These are phyloP conservation scores for Penicillium paneum DNA, from an alignment of 2,329 filamentous ascomycete species.

Conservation along the genomic window DNA sequence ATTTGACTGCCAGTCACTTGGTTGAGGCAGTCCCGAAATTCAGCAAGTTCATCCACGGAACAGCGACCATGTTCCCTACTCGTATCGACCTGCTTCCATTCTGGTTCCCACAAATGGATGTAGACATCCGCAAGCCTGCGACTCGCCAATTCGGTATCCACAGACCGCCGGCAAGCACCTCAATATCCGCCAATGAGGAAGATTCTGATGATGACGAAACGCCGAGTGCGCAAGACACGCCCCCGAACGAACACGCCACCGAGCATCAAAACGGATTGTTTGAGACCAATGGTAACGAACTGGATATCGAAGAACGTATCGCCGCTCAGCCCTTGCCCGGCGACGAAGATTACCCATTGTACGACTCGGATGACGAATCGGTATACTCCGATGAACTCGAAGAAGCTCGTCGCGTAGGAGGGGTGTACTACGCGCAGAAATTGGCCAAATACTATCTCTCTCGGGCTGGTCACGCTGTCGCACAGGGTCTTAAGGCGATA, in stretches of 20 bases:
- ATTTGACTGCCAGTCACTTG: slow-evolving; percentile 86
- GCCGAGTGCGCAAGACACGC: slow-evolving; percentile 8
- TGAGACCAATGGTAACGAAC: slow-evolving; percentile 45
- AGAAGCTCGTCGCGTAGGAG: slow-evolving; percentile 72
- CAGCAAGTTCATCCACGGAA: slow-evolving; percentile 98
- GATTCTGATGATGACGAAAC: slow-evolving; percentile 66
- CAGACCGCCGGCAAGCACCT: slow-evolving; percentile 69
- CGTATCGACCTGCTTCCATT: slow-evolving; percentile 88
- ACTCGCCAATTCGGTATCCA: slow-evolving; percentile 89
- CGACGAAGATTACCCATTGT: slow-evolving; percentile 75
- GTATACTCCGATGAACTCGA: slow-evolving; percentile 72
- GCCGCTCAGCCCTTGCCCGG: slow-evolving; percentile 56
- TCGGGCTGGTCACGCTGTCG: slow-evolving; percentile 46
- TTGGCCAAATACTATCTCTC: slow-evolving; percentile 54
- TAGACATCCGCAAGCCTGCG: slow-evolving; percentile 91
- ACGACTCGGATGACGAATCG: slow-evolving; percentile 85
- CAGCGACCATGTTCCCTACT: slow-evolving; percentile 78
- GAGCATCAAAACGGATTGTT: slow-evolving; percentile 47
- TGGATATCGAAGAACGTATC: slow-evolving; percentile 83
- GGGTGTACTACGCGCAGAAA: slow-evolving; percentile 68
- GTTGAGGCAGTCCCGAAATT: slow-evolving; percentile 99
- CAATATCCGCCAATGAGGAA: slow-evolving; percentile 72
- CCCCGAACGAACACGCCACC: slow-evolving; percentile 1
- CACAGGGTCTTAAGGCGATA: slow-evolving; percentile 50
- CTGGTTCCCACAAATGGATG: slow-evolving; percentile 98